phyloP scores from a whole-genome alignment of 192 early-diverging fungal genomes.

The Kappamyces sp. region DNA sequence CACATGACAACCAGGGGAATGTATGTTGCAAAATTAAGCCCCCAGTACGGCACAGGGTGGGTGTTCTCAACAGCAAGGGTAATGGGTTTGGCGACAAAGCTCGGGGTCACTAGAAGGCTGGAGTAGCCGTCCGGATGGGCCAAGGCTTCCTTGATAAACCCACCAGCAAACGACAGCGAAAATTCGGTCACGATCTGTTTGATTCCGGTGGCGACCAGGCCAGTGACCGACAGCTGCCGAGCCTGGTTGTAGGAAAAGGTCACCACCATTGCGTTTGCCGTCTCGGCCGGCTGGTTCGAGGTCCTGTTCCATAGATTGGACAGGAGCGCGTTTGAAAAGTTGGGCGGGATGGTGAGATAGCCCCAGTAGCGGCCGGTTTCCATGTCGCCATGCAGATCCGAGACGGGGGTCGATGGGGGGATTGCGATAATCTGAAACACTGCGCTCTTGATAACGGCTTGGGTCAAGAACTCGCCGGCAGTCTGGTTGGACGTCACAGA shows the following conservation, averaged over 20 bases:
- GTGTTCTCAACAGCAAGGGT: neutral
- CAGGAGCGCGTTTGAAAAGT: conserved; percentile 10
- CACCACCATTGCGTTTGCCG: neutral
- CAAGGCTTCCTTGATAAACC: neutral
- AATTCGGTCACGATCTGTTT: neutral
- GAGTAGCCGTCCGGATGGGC: neutral
- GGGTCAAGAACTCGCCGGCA: too few relatives aligned
- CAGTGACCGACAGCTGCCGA: neutral
- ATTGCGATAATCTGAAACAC: too few relatives aligned
- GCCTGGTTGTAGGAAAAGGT: conserved; percentile 10
- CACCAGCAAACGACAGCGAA: neutral
- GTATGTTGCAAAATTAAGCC: neutral
- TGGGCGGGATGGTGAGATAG: neutral
- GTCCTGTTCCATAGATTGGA: neutral
- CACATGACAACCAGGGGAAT: neutral
- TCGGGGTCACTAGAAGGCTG: neutral
- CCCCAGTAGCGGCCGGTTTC: conserved; percentile 10
- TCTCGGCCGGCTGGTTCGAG: neutral
- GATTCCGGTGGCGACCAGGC: neutral
- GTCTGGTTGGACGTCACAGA: too few relatives aligned
- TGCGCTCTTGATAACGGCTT: too few relatives aligned
- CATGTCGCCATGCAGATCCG: neutral
- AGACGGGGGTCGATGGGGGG: too few relatives aligned
- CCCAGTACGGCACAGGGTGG: conserved; percentile 10
- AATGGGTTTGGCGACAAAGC: conserved; percentile 3